Base-by-base conservation (phyloP, 495 filamentous ascomycete genomes). In the Chaetomium fimeti region DNA sequence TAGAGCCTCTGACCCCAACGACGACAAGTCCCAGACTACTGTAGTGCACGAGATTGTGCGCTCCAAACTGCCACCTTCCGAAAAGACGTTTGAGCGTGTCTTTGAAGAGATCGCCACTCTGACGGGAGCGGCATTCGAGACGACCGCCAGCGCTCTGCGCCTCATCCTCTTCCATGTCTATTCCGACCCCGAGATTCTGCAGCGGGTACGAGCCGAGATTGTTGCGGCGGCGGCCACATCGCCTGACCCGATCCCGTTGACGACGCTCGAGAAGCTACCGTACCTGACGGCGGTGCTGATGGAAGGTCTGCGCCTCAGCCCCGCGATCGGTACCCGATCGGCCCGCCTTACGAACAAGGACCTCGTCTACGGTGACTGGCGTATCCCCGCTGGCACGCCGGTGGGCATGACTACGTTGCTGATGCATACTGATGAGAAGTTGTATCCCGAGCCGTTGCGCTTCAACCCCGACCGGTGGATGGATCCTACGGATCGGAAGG, bases 341-440 rank as follows among this genome's bases (percentile, higher is more conserved):
- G 69, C 71, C 12, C 74, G 79, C 16, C 71, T 79, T 28, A 67
- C 77, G 0, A 67, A 77, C 48, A 60, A 66, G 24, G 71, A 73
- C 13, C 71, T 83, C 13, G 45, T 71, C 1, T 81, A 79, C 66
- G 59, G 65, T 7, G 66, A 80, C 12, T 84, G 80, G 79, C 62
- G 66, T 5, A 84, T 85, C 52, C 82, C 81, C 2, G 68, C 77
- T 1, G 80, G 78, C 7, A 73, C 71, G 15, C 68, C 73, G 3
- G 66, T 75, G 4, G 72, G 69, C 13, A 79, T 78, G 75, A 75
- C 76, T 3, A 36, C 62, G 6, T 24, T 75, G 4, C 42, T 77
- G 9, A 60, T 80, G 55, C 76, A 77, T 24, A 57, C 28, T 22
- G 69, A 74, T 32, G 67, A 72, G 29, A 59, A 56, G 16, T 3